Base-by-base conservation (phyloP, 2,329 filamentous ascomycete species). In the Aaosphaeria pasadenensis region DNA sequence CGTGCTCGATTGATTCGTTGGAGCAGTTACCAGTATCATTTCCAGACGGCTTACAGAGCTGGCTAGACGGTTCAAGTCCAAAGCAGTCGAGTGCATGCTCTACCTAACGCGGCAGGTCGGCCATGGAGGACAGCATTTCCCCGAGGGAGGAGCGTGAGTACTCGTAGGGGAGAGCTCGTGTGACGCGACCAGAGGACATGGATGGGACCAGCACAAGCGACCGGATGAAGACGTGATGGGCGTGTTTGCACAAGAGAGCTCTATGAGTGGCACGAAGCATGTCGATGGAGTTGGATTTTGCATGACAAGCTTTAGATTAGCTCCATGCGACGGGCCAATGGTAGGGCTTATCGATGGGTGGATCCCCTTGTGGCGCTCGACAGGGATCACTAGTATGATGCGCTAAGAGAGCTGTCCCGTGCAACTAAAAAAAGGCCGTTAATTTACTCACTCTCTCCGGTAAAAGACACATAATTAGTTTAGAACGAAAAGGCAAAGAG, bases 291-390 rank as follows among this genome's bases (percentile, higher is more conserved):
- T 59, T 56, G 59, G 57, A 53, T 57, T 60, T 58, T 63, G 66
- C 64, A 66, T 57, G 60, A 64, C 60, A 69, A 69, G 66, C 63
- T 66, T 68, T 65, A 56, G 49, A 55, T 64, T 63, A 56, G 53
- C 17, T 44, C 43, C 44, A 35, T 39, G 33, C 36, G 4, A 6
- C 38, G 42, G 39, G 47, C 67, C 66, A 69, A 69, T 70, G 36
- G 54, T 41, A 51, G 44, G 48, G 54, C 46, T 44, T 43, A 62
- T 47, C 47, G 30, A 9, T 13, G 44, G 41, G 49, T 58, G 50
- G 40, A 38, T 33, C 42, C 39, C 42, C 28, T 7, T 45, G 40
- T 39, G 48, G 48, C 60, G 60, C 53, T 48, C 52, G 57, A 55
- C 50, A 38, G 41, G 46, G 17, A 39, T 39, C 55, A 53, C 41